Base-by-base conservation (phyloP, 2,329 filamentous ascomycete genomes). In the Colletotrichum somersetense region DNA sequence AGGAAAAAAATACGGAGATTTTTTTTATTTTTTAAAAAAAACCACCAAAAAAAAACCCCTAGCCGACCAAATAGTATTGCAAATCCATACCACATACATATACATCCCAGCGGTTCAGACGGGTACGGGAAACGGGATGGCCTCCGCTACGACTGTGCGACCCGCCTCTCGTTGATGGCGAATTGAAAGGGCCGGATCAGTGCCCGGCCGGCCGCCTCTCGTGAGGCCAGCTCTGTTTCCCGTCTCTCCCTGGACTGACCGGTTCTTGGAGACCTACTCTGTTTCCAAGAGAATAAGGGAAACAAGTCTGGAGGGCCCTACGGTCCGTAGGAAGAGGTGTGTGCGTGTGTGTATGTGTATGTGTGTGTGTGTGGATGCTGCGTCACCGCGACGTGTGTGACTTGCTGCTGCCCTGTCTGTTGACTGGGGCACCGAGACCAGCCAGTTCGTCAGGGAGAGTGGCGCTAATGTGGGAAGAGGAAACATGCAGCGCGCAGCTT, bases 391-490 rank as follows among this genome's bases (percentile, higher is more conserved):
- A 65, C 48, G 46, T 67, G 63, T 67, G 40, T 56, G 50, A 62
- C 57, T 50, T 42, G 56, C 52, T 50, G 63, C 57, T 57, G 63
- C 35, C 46, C 59, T 57, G 63, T 26, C 38, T 64, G 69, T 72
- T 53, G 65, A 69, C 56, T 72, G 59, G 66, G 58, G 35, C 35
- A 40, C 65, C 33, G 35, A 64, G 65, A 56, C 66, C 50, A n/a
- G 52, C 64, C 58, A 56, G 68, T 68, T 71, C 68, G 68, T 68
- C n/a, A 69, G 40, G 14, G 46, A 64, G 46, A 68, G 52, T 44
- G 30, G 69, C 69, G 69, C 69, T 72, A 72, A 72, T 72, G 69
- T 72, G 69, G 65, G 59, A 52, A 20, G 46, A 72, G 66, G 66
- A 30, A 67, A 67, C 57, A 57, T 64, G 65, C 69, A 72, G 66